Percentiles rank a stretch among this genome's conserved stretches.
phyloP scores from a whole-genome alignment of 164 flowering plant species.

The Piper longum region DNA sequence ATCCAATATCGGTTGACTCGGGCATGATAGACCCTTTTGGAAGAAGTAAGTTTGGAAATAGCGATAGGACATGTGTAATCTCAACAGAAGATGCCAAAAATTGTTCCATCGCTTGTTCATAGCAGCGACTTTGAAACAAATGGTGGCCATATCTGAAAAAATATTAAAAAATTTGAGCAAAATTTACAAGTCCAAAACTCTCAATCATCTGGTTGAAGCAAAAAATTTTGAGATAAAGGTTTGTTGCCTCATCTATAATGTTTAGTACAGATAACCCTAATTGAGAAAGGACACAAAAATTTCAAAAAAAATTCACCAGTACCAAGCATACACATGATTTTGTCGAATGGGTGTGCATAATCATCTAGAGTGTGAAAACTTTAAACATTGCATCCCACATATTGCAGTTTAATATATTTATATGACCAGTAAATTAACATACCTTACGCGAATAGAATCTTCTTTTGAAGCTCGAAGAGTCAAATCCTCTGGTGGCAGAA shows the following conservation, averaged over 20 bases:
- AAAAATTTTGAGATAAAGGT: too few species aligned
- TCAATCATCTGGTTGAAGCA: too few species aligned
- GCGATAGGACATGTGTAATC: constrained; percentile 75
- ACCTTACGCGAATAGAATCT: constrained; percentile 85
- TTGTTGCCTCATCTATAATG: too few species aligned
- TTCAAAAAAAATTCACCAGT: too few species aligned
- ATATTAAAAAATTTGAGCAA: not conserved
- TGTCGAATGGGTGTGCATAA: too few species aligned
- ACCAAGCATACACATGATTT: too few species aligned
- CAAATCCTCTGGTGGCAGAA: constrained; percentile 96
- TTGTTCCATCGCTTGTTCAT: constrained; percentile 98
- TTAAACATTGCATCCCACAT: not conserved
- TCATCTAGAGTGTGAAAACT: too few species aligned
- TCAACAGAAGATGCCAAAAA: constrained; percentile 89
- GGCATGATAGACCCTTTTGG: constrained; percentile 50
- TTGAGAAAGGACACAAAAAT: too few species aligned
- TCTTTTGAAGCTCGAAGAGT: constrained; percentile 90
- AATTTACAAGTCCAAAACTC: too few species aligned
- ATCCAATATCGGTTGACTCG: constrained; percentile 56
- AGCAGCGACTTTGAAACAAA: constrained; percentile 81
- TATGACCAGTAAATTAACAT: not conserved
- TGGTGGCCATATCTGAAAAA: constrained; percentile 72
- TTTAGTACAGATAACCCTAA: too few species aligned
- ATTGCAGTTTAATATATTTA: not conserved
- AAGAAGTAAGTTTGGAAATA: constrained; percentile 70